These are phyloP conservation scores for Dryadomyces quercivorus DNA, from an alignment of 2,329 filamentous ascomycete species.

Conservation along the genomic window DNA sequence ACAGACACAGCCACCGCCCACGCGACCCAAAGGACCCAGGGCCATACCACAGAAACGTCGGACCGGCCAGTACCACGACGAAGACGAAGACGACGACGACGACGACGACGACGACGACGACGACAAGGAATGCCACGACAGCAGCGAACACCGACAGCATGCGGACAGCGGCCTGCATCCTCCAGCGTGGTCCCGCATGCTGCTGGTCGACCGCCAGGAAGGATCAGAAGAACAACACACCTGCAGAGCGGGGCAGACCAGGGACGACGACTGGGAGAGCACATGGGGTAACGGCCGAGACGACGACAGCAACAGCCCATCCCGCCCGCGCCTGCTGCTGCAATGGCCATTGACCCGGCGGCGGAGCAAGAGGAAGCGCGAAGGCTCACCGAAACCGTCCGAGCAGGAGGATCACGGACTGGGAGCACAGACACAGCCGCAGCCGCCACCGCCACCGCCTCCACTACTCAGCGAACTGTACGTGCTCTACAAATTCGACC, in stretches of 20 bases:
- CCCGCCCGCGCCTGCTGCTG: neutral
- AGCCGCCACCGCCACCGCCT: neutral
- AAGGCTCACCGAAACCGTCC: neutral
- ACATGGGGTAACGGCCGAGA: neutral
- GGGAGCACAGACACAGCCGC: neutral
- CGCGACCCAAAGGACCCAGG: neutral
- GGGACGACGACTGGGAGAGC: no score
- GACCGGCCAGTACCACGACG: neutral
- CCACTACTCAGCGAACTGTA: neutral
- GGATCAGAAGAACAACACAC: neutral
- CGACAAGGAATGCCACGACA: neutral
- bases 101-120: neutral
- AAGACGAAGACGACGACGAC: neutral
- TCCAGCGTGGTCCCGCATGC: neutral
- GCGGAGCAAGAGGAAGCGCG: neutral
- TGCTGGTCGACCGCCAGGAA: neutral
- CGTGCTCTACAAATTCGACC: slow-evolving; percentile 11
- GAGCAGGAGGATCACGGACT: neutral
- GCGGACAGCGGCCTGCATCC: neutral
- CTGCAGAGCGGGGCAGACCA: no score
- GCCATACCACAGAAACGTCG: neutral
- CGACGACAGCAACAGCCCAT: neutral
- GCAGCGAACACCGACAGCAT: neutral
- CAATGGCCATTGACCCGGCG: neutral
- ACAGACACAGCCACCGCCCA: neutral